A percentile compares a stretch with the other conserved stretches of the same genome.
Evolutionary conservation across 2,329 filamentous ascomycete species (phyloP).

Genomic region (Dendrostoma leiphaemia): DNA sequence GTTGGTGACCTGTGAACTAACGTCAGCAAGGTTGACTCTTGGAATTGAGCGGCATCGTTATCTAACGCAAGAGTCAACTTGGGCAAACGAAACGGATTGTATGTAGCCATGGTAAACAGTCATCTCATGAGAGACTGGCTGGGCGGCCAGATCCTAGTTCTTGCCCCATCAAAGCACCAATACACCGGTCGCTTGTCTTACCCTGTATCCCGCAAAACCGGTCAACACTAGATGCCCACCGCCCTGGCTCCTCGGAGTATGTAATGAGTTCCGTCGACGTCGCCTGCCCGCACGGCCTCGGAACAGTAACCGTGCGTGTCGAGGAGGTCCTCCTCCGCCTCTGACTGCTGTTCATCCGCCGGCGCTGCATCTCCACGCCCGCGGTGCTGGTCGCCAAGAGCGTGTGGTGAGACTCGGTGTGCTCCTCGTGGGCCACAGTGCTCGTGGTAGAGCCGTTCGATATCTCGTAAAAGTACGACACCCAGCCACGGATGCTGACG

Average conservation of each 20-base stretch:
- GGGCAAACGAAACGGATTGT: too few species aligned
- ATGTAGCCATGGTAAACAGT: too few species aligned
- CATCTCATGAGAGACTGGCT: too few species aligned
- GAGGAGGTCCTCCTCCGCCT: neutral
- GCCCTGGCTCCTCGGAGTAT: neutral
- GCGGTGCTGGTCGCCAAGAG: slow-evolving; percentile 6
- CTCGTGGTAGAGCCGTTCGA: slow-evolving; percentile 3
- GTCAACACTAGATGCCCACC: slow-evolving; percentile 16
- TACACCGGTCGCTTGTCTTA: slow-evolving; percentile 4
- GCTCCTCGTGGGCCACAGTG: neutral
- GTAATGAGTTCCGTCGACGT: neutral
- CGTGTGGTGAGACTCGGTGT: neutral
- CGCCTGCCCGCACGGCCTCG: neutral
- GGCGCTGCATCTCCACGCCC: slow-evolving; percentile 8
- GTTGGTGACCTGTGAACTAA: slow-evolving; percentile 2
- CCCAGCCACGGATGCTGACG: slow-evolving; percentile 16
- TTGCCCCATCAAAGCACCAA: too few species aligned
- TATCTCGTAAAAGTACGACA: slow-evolving; percentile 10
- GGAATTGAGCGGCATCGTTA: too few species aligned
- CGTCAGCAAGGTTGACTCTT: neutral
- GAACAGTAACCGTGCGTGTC: neutral
- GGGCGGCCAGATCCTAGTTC: too few species aligned
- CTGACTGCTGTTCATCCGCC: neutral
- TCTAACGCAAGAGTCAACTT: too few species aligned
- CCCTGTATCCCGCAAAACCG: slow-evolving; percentile 21